Conservation (phyloP, 495 filamentous ascomycete genomes). For the Penicillium waksmanii region DNA sequence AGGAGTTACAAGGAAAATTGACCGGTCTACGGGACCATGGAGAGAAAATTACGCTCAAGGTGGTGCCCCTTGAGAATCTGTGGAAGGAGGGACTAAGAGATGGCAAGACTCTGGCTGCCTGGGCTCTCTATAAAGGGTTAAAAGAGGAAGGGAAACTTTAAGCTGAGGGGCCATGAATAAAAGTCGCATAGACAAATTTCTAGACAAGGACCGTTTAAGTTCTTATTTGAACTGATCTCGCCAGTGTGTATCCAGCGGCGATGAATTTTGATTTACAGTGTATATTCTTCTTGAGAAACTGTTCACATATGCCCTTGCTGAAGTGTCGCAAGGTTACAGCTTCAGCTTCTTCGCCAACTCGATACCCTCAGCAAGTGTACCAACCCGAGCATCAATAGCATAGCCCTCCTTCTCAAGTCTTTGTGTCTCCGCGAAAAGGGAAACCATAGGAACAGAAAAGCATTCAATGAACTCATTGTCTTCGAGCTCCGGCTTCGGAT, state of each 20-base stretch:
- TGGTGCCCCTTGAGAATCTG: constrained; percentile 71
- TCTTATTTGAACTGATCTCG: neutral
- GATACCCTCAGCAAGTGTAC: constrained; percentile 82
- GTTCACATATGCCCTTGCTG: too few species aligned
- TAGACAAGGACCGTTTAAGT: neutral
- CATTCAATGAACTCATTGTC: constrained; percentile 91
- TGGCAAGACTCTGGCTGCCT: constrained; percentile 76
- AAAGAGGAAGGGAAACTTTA: constrained; percentile 66
- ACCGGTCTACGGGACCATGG: constrained; percentile 77
- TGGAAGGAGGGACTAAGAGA: constrained; percentile 80
- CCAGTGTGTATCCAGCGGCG: neutral
- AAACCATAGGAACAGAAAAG: constrained; percentile 68
- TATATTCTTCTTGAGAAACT: too few species aligned
- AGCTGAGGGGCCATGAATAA: constrained; percentile 1
- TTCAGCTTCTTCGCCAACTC: constrained; percentile 70
- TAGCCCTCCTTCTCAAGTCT: constrained; percentile 72
- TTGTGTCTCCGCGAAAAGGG: constrained; percentile 69
- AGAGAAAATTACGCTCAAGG: constrained; percentile 81
- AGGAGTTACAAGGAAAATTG: constrained; percentile 72
- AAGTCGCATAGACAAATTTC: neutral
- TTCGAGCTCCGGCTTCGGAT: constrained; percentile 73
- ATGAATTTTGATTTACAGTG: too few species aligned
- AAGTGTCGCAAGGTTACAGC: constrained; percentile 13
- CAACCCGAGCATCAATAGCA: constrained; percentile 84
- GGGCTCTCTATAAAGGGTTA: constrained; percentile 76